Percentiles rank a stretch among this genome's conserved stretches.
Evolutionary conservation across 2,329 filamentous ascomycete species (phyloP).

Genomic region (Zasmidium citrigriseum): DNA sequence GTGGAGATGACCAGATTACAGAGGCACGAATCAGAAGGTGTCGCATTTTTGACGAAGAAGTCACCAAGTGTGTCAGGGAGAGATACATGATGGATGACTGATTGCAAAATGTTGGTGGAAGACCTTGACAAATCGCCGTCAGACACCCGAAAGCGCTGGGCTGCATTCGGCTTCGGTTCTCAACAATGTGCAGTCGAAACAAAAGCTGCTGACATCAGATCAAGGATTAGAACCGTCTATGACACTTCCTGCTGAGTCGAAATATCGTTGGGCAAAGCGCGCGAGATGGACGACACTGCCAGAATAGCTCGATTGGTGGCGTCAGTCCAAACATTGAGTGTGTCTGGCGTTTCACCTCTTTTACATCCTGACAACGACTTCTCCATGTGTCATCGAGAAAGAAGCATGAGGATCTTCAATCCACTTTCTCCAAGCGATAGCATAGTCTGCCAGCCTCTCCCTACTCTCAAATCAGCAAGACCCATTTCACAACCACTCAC

Average conservation of each 20-base stretch:
- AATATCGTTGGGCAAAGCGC: not conserved
- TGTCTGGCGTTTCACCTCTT: not conserved
- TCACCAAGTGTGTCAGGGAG: not conserved
- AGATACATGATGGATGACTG: not conserved
- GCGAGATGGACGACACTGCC: too few relatives aligned
- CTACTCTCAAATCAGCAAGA: too few relatives aligned
- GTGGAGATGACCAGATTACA: not conserved
- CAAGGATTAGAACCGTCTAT: too few relatives aligned
- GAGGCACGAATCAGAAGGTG: not conserved
- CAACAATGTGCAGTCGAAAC: too few relatives aligned
- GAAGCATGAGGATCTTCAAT: conserved; percentile 18
- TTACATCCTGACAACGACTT: conserved; percentile 16
- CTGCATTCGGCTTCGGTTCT: too few relatives aligned
- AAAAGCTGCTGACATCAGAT: too few relatives aligned
- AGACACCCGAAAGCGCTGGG: too few relatives aligned
- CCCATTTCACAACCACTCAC: not conserved
- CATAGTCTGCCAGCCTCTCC: conserved; percentile 18
- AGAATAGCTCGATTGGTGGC: too few relatives aligned
- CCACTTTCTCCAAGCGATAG: conserved; percentile 24
- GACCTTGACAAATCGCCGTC: too few relatives aligned
- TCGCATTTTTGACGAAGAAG: not conserved
- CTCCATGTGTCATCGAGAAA: conserved; percentile 25
- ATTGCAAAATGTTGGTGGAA: not conserved
- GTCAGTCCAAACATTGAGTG: too few relatives aligned
- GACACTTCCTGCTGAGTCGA: not conserved